These are phyloP conservation scores for Musa beccarii DNA, from an alignment of 176 grass and related monocot species.

Conservation along the genomic window DNA sequence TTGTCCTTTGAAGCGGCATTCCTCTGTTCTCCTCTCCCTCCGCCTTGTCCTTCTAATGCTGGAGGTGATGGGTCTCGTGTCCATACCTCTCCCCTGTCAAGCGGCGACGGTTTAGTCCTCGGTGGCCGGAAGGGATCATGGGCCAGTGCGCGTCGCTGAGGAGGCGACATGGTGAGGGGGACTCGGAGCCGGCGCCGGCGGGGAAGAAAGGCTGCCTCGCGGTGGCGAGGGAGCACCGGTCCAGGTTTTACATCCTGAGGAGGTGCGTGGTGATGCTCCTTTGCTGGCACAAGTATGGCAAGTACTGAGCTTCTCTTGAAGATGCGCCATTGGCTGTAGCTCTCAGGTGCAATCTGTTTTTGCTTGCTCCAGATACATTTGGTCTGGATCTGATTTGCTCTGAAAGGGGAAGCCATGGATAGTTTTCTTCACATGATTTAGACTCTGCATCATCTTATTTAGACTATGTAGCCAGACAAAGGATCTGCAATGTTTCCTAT, in stretches of 20 bases:
- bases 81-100: neutral
- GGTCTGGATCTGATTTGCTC: neutral
- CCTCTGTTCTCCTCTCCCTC: no score
- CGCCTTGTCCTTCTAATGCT: neutral
- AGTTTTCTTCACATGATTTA: no score
- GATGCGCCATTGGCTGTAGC: no score
- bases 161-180: neutral
- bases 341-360: no score
- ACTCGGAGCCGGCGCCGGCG: neutral
- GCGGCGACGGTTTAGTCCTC: neutral
- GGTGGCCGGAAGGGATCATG: neutral
- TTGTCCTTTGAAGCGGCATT: neutral
- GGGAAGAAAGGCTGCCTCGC: slow-evolving; percentile 13
- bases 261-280: slow-evolving; percentile 21
- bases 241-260: slow-evolving; percentile 16
- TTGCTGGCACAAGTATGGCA: slow-evolving; percentile 18
- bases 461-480: no score
- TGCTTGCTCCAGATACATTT: neutral
- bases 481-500: neutral
- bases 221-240: slow-evolving; percentile 12
- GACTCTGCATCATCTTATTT: no score
- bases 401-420: neutral
- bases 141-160: slow-evolving; percentile 4
- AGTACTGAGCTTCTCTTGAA: neutral
- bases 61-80: neutral